These are phyloP conservation scores for Tagetes erecta DNA, from an alignment of 129 eudicot genomes.

Conservation along the genomic window DNA sequence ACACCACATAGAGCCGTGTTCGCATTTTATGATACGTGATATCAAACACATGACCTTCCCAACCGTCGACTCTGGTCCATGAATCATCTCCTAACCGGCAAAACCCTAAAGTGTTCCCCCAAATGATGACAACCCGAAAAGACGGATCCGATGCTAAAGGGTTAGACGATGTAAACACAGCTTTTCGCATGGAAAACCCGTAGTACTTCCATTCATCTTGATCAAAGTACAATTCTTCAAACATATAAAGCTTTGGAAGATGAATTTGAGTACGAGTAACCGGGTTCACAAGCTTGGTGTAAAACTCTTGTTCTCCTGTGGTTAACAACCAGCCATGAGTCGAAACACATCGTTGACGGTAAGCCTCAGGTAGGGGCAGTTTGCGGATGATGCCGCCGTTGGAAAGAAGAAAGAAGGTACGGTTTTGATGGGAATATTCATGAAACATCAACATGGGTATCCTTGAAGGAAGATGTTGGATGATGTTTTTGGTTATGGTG, in stretches of 20 bases:
- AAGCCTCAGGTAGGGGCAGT: constrained; percentile 24
- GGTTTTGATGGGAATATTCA: background rate
- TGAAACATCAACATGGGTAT: constrained; percentile 29
- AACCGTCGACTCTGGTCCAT: constrained; percentile 20
- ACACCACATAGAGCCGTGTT: constrained; percentile 20
- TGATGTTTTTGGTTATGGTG: constrained; percentile 12
- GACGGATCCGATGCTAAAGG: constrained; percentile 16
- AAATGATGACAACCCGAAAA: constrained; percentile 30
- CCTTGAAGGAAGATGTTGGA: constrained; percentile 24
- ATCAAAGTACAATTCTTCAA: constrained; percentile 16
- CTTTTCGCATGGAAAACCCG: constrained; percentile 16
- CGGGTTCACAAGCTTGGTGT: constrained; percentile 23
- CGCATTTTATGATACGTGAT: constrained; percentile 15
- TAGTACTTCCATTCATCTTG: constrained; percentile 30
- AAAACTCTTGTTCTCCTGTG: constrained; percentile 27
- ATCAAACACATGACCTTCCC: constrained; percentile 26
- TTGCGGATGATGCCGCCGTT: constrained; percentile 20
- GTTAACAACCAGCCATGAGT: constrained; percentile 29
- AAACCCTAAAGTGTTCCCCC: constrained; percentile 30
- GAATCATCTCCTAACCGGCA: constrained; percentile 24
- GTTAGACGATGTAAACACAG: constrained; percentile 19
- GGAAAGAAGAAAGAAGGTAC: constrained; percentile 21
- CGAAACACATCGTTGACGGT: constrained; percentile 25
- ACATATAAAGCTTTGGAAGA: constrained; percentile 29
- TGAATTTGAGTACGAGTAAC: constrained; percentile 20